These are phyloP conservation scores for Fallopia convolvulus DNA, from an alignment of 148 eudicot species.

Conservation along the genomic window DNA sequence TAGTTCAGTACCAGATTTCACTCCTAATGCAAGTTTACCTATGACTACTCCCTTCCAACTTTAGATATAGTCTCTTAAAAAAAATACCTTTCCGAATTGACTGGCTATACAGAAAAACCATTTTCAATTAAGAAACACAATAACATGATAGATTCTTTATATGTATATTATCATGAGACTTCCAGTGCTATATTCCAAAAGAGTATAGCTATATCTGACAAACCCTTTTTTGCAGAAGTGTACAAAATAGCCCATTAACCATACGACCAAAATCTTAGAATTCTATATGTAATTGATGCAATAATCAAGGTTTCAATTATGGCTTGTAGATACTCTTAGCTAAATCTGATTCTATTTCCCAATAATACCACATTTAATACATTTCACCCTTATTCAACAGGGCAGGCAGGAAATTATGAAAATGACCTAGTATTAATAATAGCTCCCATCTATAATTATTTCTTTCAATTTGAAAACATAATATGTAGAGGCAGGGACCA, in stretches of 20 bases:
- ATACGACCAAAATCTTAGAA: not conserved
- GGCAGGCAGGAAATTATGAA: not conserved
- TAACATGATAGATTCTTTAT: not conserved
- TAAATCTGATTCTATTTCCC: not conserved
- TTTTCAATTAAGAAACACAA: not conserved
- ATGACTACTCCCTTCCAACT: not conserved
- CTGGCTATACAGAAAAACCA: not conserved
- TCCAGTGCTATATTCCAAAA: not conserved
- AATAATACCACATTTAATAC: not conserved
- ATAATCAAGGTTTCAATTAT: not conserved
- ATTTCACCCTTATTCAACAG: not conserved
- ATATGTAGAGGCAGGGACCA: not conserved
- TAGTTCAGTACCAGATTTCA: not conserved
- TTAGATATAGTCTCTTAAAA: not conserved
- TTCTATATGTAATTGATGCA: not conserved
- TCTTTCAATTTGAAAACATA: not conserved
- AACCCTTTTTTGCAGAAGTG: not conserved
- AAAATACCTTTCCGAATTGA: not conserved
- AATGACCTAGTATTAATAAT: not conserved
- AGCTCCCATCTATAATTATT: not conserved
- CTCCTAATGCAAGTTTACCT: not conserved
- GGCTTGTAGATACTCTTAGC: not conserved
- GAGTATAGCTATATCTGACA: not conserved
- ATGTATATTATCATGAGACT: not conserved
- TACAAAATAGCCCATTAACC: not conserved